Evolutionary conservation across 129 eudicot genomes (phyloP).

Genomic region (Chrysanthemum lavandulifolium): DNA sequence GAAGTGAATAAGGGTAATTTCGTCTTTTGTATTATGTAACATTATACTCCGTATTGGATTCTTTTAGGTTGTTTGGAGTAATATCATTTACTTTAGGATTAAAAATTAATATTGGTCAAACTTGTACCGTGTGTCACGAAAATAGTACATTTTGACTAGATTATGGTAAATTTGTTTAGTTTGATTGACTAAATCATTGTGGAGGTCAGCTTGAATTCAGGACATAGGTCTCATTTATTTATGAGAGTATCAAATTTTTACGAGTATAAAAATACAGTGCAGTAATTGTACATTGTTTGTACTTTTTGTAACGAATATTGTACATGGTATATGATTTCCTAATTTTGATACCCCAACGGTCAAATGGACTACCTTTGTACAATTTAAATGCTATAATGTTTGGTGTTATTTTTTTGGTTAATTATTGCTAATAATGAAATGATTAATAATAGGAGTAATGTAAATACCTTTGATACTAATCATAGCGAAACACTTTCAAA

Average conservation of each 20-base stretch:
- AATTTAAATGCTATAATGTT: neutral
- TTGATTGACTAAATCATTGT: neutral
- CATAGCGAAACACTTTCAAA: too few species aligned
- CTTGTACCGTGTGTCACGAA: constrained; percentile 2
- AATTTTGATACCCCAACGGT: neutral
- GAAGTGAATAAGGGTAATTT: constrained; percentile 32
- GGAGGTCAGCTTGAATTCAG: neutral
- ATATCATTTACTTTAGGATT: neutral
- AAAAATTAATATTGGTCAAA: neutral
- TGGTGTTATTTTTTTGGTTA: neutral
- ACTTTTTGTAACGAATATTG: neutral
- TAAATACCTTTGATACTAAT: too few species aligned
- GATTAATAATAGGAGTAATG: too few species aligned
- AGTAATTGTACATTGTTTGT: neutral
- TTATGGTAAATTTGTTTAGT: neutral
- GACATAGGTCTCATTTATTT: neutral
- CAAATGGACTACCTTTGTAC: neutral
- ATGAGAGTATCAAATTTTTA: neutral
- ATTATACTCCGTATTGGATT: neutral
- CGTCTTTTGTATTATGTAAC: constrained; percentile 27
- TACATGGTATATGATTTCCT: neutral
- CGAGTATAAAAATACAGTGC: neutral
- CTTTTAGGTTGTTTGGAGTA: neutral
- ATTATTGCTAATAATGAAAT: neutral
- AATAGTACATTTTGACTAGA: constrained; percentile 8